These are phyloP conservation scores for Phytophthora multivora DNA, from an alignment of 352 stramenopile species.

Conservation along the genomic window DNA sequence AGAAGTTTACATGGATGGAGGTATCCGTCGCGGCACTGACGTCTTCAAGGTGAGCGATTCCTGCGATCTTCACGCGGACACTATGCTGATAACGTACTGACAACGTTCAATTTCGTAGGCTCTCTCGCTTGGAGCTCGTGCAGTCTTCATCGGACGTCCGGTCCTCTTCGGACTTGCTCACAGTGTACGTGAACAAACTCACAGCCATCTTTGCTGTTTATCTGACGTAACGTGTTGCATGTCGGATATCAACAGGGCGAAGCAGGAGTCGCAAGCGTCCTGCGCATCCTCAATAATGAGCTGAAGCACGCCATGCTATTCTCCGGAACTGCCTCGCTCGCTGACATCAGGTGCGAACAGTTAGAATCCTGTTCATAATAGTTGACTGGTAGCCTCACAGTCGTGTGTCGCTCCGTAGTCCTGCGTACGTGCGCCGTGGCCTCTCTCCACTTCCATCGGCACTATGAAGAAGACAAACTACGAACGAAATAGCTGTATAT, in stretches of 20 bases:
- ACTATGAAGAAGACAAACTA: slow-evolving; percentile 31
- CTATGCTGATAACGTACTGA: background rate
- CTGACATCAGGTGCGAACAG: slow-evolving; percentile 58
- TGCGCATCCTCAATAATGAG: slow-evolving; percentile 92
- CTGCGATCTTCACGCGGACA: background rate
- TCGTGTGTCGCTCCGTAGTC: slow-evolving; percentile 9
- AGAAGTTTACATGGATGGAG: slow-evolving; percentile 94
- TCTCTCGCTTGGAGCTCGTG: slow-evolving; percentile 91
- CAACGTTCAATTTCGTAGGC: slow-evolving; percentile 2
- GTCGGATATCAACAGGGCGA: slow-evolving; percentile 52
- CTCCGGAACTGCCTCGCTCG: slow-evolving; percentile 56
- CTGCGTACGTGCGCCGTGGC: slow-evolving; percentile 27
- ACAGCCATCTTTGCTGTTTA: background rate
- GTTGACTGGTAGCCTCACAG: background rate
- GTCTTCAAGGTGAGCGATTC: slow-evolving; percentile 86
- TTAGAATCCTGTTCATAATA: background rate
- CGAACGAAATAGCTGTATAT: background rate
- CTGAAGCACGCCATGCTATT: slow-evolving; percentile 93
- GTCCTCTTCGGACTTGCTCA: slow-evolving; percentile 94
- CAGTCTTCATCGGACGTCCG: slow-evolving; percentile 94
- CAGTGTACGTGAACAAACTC: slow-evolving; percentile 54
- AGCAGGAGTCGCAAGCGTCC: slow-evolving; percentile 81
- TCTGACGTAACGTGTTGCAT: background rate
- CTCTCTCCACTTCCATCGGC: slow-evolving; percentile 22
- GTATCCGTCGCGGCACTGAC: slow-evolving; percentile 94